Conservation (phyloP, 2,329 filamentous ascomycete species). For the Orbilia oligospora region DNA sequence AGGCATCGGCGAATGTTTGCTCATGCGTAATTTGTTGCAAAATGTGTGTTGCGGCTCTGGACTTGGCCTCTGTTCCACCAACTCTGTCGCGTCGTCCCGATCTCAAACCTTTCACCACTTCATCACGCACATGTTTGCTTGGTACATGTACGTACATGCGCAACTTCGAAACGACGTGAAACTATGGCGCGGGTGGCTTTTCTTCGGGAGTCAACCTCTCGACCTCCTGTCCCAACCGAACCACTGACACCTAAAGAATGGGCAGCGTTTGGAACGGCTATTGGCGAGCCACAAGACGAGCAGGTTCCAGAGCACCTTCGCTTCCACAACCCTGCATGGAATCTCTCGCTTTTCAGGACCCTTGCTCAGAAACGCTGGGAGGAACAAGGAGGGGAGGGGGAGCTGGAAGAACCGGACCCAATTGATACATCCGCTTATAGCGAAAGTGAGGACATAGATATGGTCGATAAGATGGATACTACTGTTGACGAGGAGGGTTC, state of each 20-base stretch:
- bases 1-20: too few relatives aligned
- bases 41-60: not conserved
- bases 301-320: conserved; percentile 46
- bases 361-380: conserved; percentile 32
- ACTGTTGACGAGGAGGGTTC: not conserved
- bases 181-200: conserved; percentile 7
- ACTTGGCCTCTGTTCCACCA: conserved; percentile 5
- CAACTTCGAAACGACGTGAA: not conserved
- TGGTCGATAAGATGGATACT: conserved; percentile 5
- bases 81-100: conserved; percentile 22
- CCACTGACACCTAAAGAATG: conserved; percentile 49
- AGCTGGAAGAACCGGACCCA: conserved; percentile 6
- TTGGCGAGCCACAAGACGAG: conserved; percentile 6
- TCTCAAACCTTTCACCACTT: not conserved
- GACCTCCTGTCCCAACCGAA: conserved; percentile 27
- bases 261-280: conserved; percentile 26
- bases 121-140: not conserved
- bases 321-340: conserved; percentile 41
- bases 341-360: conserved; percentile 38
- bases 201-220: not conserved
- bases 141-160: not conserved
- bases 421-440: not conserved
- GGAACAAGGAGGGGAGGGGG: conserved; percentile 23
- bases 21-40: not conserved
- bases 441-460: not conserved